Evolutionary conservation across 305 asterid genomes (phyloP), one percentile per base, ranked within the genome.

Genomic region (Ajuga reptans): DNA sequence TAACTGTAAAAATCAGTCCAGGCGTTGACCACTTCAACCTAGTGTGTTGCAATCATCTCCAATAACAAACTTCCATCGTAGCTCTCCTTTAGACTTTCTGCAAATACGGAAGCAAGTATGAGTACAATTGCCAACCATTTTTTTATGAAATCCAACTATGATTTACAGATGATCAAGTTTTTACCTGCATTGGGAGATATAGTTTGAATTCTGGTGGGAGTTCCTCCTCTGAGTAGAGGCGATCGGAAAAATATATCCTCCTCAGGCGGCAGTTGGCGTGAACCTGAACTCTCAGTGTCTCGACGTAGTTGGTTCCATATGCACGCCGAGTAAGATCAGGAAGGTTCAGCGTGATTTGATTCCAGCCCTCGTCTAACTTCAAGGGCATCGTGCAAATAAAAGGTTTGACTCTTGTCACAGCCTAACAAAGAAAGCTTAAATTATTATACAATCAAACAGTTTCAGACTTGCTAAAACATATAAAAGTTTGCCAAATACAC

Each of bases 161-260:
- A 21, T 21, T 21, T 0, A 21, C 60, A 34, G 0, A 4, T 65
- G 14, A 57, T n/a, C 45, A 10, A 9, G 24, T 41, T 34, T 37
- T 72, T 27, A 84, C 97, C 94, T 93, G 99, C 91, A 87, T 88
- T 9, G 97, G 99, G 64, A 93, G 96, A 85, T 90, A 93, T 55
- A 93, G 76, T 79, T 93, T 93, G 83, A 93, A 93, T 76, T 93
- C 97, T 11, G 99, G 99, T 46, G 97, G 97, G 57, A 93, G 94
- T 73, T 90, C 97, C 83, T 93, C 99, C 79, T 93, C 96, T 16
- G 99, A 90, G 79, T 93, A 93, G 4, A 90, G 86, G 67, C 97
- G 97, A 51, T 93, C 99, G 0, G 96, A 89, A 80, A 93, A 93
- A 70, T 93, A 93, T 52, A 89, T 90, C 78, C 99, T 87, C 72